These are phyloP conservation scores for Ophiobolus disseminans DNA, from an alignment of 2,329 filamentous ascomycete genomes.

Conservation along the genomic window DNA sequence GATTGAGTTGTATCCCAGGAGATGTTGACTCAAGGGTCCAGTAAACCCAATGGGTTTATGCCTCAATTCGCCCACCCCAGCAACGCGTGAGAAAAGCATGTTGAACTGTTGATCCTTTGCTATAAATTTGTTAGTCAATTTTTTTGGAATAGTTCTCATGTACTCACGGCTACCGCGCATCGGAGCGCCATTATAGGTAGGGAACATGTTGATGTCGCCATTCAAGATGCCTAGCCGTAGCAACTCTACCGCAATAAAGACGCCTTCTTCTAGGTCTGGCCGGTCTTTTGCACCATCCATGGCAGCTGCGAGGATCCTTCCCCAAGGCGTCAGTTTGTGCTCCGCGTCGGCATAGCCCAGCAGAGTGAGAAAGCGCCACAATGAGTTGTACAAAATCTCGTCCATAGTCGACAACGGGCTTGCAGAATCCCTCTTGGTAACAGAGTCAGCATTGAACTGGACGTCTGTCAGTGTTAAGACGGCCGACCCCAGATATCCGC, in stretches of 20 bases:
- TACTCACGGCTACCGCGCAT: conserved; percentile 59
- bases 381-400: conserved; percentile 75
- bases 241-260: conserved; percentile 85
- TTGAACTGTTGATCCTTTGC: conserved; percentile 80
- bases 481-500: conserved; percentile 57
- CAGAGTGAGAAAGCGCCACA: conserved; percentile 90
- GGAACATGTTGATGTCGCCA: conserved; percentile 67
- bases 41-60: conserved; percentile 92
- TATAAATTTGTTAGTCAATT: conserved; percentile 31
- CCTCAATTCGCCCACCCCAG: conserved; percentile 79
- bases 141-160: not conserved
- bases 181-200: conserved; percentile 63
- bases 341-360: conserved; percentile 81
- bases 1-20: conserved; percentile 85
- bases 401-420: conserved; percentile 66
- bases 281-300: conserved; percentile 67
- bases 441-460: conserved; percentile 73
- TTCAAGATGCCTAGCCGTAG: conserved; percentile 80
- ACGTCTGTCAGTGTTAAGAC: conserved; percentile 69
- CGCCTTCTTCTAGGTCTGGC: conserved; percentile 73
- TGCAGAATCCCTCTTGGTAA: conserved; percentile 61
- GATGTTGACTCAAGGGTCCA: conserved; percentile 87
- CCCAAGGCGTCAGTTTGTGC: conserved; percentile 85
- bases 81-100: conserved; percentile 83
- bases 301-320: conserved; percentile 73